Base-by-base conservation (phyloP, 441 rosid genomes). In the Euphorbia celastroides region DNA sequence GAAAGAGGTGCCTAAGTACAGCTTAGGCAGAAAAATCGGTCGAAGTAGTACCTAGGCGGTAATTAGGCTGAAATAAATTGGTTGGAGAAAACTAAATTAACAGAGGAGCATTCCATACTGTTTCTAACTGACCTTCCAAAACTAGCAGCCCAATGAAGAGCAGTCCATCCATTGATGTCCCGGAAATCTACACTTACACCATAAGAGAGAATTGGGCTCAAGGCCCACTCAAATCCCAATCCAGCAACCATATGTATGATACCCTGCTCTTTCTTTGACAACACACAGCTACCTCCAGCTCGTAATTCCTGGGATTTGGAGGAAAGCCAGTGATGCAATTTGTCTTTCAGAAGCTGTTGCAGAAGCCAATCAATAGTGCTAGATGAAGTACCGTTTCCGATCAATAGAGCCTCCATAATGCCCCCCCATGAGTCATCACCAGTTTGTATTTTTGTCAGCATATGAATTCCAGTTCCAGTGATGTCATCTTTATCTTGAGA, bases 121-220 rank as follows among this genome's bases (percentile, higher is more conserved):
- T 77, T 74, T 25, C 26, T 20, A 20, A 7, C 56, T 51, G 8
- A 92, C 98, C 97, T 95, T 78, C 98, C 99, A 69, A 88, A 88
- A 30, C 77, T 80, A 61, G 97, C 94, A 66, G 98, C 97, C 99
- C 99, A 94, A 75, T 92, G 99, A 74, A 92, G 97, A 67, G 97
- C 93, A 46, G 94, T 89, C 94, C 94, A 84, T 28, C 98, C 98
- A 17, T 82, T 89, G 62, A 83, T 80, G 77, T 94, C 98, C 62
- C 98, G 90, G 71, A 94, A 94, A 76, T 94, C 78, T 61, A 87
- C 77, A 67, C 78, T 55, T 70, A 92, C 86, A 68, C 92, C 92
- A 74, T 65, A 78, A 56, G 71, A 66, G 64, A 94, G 88, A 77
- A 92, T 80, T 58, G 92, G 84, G 77, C 70, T 76, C 66, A 94